Percentiles rank a stretch among this genome's conserved stretches.
Evolutionary conservation across 148 eudicot genomes (phyloP).

Genomic region (Rheum nobile): DNA sequence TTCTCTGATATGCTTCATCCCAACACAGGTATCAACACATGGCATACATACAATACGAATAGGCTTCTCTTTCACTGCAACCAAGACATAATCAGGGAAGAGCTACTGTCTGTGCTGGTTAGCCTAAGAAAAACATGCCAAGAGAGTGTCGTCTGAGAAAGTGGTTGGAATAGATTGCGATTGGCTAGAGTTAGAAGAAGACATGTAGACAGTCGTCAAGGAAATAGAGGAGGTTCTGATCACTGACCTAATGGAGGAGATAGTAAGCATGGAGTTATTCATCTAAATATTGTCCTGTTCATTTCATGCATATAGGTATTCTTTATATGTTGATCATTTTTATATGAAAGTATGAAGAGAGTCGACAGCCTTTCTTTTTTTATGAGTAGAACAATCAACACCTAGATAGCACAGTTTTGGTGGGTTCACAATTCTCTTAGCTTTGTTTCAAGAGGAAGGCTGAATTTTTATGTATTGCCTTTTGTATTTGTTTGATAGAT

Average conservation of each 20-base stretch:
- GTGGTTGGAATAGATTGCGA: conserved; percentile 26
- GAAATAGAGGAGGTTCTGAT: no score
- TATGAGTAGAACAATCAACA: background rate
- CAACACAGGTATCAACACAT: no score
- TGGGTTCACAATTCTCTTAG: no score
- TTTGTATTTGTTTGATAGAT: background rate
- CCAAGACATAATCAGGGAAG: conserved; percentile 39
- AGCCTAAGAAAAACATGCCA: conserved; percentile 33
- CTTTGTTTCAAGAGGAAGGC: background rate
- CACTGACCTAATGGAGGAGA: no score
- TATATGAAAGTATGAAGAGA: no score
- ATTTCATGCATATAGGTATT: background rate
- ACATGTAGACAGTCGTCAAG: no score
- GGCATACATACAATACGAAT: conserved; percentile 26
- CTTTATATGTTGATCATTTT: background rate
- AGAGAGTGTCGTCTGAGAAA: conserved; percentile 28
- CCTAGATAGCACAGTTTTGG: background rate
- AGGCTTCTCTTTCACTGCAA: conserved; percentile 14
- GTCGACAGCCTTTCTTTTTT: no score
- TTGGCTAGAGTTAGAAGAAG: no score
- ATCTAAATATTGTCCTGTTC: no score
- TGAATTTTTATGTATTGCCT: background rate
- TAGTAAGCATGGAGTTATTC: no score
- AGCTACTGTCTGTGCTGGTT: conserved; percentile 37
- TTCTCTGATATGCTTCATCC: conserved; percentile 38